phyloP scores from a whole-genome alignment of 352 stramenopile species.

The Globisporangium orthogonon region DNA sequence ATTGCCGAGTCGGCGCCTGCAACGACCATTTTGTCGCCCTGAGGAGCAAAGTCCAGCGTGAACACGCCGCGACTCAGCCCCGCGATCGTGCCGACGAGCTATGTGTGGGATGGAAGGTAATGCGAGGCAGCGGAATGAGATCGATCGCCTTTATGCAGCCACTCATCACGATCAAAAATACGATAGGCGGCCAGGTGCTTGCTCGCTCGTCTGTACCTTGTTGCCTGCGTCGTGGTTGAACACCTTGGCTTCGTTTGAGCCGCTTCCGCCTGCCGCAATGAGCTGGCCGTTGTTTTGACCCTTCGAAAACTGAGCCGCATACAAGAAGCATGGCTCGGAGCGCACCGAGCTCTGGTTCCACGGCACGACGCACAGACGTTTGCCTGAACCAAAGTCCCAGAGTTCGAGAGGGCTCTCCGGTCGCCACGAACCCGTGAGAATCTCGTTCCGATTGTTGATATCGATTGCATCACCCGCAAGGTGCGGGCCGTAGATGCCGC shows the following conservation, averaged over 20 bases:
- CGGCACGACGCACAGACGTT: constrained; percentile 63
- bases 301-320: constrained; percentile 85
- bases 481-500: constrained; percentile 89
- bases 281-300: constrained; percentile 46
- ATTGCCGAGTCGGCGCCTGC: constrained; percentile 81
- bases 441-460: constrained; percentile 64
- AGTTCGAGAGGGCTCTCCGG: constrained; percentile 87
- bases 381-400: constrained; percentile 87
- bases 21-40: constrained; percentile 80
- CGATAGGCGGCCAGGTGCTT: no score
- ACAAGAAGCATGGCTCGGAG: constrained; percentile 83
- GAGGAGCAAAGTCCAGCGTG: constrained; percentile 72
- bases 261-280: constrained; percentile 82
- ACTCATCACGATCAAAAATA: no score
- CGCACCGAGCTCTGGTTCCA: constrained; percentile 85
- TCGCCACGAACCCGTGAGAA: constrained; percentile 89
- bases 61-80: constrained; percentile 82
- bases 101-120: neutral
- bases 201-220: constrained; percentile 16
- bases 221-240: constrained; percentile 77
- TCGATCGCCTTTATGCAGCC: neutral
- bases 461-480: constrained; percentile 76
- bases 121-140: neutral
- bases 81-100: constrained; percentile 77
- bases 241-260: constrained; percentile 89